Percentiles rank a stretch among this genome's conserved stretches.
These are phyloP conservation scores for Penicillium macrosclerotiorum DNA, from an alignment of 495 filamentous ascomycete species.

Conservation along the genomic window DNA sequence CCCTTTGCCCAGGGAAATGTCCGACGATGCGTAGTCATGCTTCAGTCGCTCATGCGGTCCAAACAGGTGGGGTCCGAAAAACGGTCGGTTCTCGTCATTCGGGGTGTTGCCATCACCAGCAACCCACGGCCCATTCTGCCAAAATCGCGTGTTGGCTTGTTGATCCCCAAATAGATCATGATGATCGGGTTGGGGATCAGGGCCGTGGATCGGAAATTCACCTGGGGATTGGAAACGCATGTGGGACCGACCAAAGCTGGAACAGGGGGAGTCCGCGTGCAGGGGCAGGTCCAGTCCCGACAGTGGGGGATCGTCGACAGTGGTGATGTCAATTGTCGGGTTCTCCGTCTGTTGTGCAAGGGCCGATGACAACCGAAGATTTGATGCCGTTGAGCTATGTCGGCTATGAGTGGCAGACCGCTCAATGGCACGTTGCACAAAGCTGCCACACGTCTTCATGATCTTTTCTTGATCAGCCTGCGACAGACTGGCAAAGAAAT, in stretches of 20 bases:
- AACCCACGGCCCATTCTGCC: constrained; percentile 48
- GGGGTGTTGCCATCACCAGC: constrained; percentile 50
- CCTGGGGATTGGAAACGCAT: constrained; percentile 46
- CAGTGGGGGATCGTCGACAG: constrained; percentile 43
- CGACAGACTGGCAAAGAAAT: constrained; percentile 43
- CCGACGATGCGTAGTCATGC: constrained; percentile 50
- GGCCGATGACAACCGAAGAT: constrained; percentile 42
- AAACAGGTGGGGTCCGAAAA: constrained; percentile 43
- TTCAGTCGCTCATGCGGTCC: constrained; percentile 47
- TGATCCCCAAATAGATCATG: constrained; percentile 50
- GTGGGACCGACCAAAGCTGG: constrained; percentile 50
- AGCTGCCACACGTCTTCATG: constrained; percentile 47
- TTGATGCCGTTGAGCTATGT: constrained; percentile 40
- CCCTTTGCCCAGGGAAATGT: constrained; percentile 45
- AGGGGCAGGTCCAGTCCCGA: constrained; percentile 42
- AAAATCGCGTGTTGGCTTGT: constrained; percentile 49
- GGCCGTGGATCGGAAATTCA: constrained; percentile 42
- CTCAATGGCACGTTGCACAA: constrained; percentile 44
- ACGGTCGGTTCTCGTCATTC: constrained; percentile 48
- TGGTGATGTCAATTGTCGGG: constrained; percentile 49
- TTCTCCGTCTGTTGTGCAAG: constrained; percentile 47
- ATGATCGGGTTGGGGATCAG: constrained; percentile 42
- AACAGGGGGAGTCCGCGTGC: constrained; percentile 47
- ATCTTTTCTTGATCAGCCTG: constrained; percentile 44
- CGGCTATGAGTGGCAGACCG: constrained; percentile 45